Percentiles rank a stretch among this genome's conserved stretches.
Conservation (phyloP, 352 stramenopile species). For the Phytophthora rubi region DNA sequence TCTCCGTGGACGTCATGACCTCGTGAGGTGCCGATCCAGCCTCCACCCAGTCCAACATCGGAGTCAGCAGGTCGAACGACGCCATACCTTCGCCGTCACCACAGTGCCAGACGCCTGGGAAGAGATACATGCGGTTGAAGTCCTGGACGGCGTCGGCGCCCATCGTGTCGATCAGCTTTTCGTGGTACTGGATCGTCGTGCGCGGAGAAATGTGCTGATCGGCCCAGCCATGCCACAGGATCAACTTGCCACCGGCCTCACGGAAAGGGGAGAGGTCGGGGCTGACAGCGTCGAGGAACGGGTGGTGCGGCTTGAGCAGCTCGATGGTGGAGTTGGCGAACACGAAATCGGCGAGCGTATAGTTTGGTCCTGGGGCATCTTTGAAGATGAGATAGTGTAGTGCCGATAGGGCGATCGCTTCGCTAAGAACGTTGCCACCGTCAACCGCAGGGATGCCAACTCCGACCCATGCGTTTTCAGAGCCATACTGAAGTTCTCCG, state of each 20-base stretch:
- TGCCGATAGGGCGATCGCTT: constrained; percentile 33
- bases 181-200: constrained; percentile 47
- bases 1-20: constrained; percentile 35
- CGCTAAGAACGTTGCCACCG: constrained; percentile 28
- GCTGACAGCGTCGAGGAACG: constrained; percentile 42
- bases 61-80: constrained; percentile 42
- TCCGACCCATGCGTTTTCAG: constrained; percentile 39
- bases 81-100: constrained; percentile 43
- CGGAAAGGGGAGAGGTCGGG: constrained; percentile 39
- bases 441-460: constrained; percentile 35
- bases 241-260: constrained; percentile 40
- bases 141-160: constrained; percentile 29
- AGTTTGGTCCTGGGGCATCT: constrained; percentile 24
- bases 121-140: constrained; percentile 48
- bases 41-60: constrained; percentile 51
- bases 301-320: constrained; percentile 36
- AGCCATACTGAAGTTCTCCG: constrained; percentile 40
- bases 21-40: constrained; percentile 30
- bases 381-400: constrained; percentile 45
- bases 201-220: constrained; percentile 52
- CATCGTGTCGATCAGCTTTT: constrained; percentile 39
- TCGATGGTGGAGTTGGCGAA: constrained; percentile 45
- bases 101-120: constrained; percentile 50
- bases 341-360: constrained; percentile 41
- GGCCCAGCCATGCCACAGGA: constrained; percentile 46